These are phyloP conservation scores for Ilyonectria mors-panacis DNA, from an alignment of 2,329 filamentous ascomycete species.

Conservation along the genomic window DNA sequence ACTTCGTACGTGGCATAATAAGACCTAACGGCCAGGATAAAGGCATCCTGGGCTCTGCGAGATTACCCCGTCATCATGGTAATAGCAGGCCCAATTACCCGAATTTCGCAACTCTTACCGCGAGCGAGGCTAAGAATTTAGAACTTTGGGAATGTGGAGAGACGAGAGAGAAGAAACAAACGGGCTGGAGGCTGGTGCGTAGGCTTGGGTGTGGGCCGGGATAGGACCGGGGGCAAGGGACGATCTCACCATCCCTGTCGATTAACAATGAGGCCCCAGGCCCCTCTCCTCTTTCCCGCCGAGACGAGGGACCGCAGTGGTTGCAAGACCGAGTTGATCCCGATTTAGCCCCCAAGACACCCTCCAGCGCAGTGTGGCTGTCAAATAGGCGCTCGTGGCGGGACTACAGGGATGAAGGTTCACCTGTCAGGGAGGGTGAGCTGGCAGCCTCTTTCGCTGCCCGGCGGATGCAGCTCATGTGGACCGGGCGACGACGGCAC, in stretches of 20 bases:
- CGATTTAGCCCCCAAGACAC: conserved; percentile 38
- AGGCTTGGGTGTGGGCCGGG: conserved; percentile 5
- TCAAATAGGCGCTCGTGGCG: conserved; percentile 32
- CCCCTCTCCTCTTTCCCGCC: conserved; percentile 1
- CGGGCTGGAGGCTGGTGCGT: conserved; percentile 4
- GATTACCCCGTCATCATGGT: conserved; percentile 11
- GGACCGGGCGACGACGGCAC: conserved; percentile 15
- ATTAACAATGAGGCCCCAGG: conserved; percentile 19
- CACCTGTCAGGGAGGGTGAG: conserved; percentile 34
- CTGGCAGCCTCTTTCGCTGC: conserved; percentile 42
- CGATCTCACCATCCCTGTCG: conserved; percentile 30
- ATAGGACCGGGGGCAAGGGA: conserved; percentile 14
- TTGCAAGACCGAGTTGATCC: conserved; percentile 35
- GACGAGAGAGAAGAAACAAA: conserved; percentile 23
- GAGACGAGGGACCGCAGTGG: not conserved
- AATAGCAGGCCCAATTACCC: not conserved
- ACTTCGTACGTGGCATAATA: conserved; percentile 1
- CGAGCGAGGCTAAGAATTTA: not conserved
- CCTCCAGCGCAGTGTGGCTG: conserved; percentile 35
- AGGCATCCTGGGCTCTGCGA: not conserved
- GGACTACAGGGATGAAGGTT: conserved; percentile 20
- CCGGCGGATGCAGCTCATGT: conserved; percentile 34
- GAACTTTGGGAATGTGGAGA: conserved; percentile 19
- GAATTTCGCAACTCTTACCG: conserved; percentile 16
- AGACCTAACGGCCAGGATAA: conserved; percentile 4